Percentiles rank a stretch among this genome's conserved stretches.
Evolutionary conservation across 768 basidiomycete species (phyloP).

Genomic region (Kwoniella botswanensis): DNA sequence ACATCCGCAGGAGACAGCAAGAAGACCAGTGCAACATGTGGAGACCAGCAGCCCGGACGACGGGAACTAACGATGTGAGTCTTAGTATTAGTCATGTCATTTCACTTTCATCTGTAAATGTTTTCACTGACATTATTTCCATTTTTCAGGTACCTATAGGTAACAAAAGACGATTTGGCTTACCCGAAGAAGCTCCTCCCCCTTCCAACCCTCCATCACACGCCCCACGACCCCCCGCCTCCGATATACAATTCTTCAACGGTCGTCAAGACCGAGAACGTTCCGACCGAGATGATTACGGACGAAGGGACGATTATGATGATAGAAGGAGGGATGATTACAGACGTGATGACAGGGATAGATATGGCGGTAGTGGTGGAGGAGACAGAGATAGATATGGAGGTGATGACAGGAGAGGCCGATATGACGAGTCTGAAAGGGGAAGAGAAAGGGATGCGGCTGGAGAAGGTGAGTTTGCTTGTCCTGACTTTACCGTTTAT

Average conservation of each 20-base stretch:
- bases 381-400: slow-evolving; percentile 28
- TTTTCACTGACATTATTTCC: not conserved
- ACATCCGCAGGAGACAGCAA: too few relatives aligned
- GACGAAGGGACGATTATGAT: slow-evolving; percentile 25
- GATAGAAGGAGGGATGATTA: slow-evolving; percentile 22
- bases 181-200: slow-evolving; percentile 77
- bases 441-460: slow-evolving; percentile 60
- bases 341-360: slow-evolving; percentile 37
- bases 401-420: slow-evolving; percentile 29
- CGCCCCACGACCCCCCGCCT: slow-evolving; percentile 75
- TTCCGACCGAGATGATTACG: slow-evolving; percentile 27
- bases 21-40: slow-evolving; percentile 42
- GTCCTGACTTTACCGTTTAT: slow-evolving; percentile 22
- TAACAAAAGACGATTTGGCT: slow-evolving; percentile 86
- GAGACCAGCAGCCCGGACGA: slow-evolving; percentile 73
- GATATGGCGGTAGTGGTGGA: slow-evolving; percentile 24
- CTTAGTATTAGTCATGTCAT: not conserved
- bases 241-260: slow-evolving; percentile 47
- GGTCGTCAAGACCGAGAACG: slow-evolving; percentile 64
- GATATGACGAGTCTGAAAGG: slow-evolving; percentile 34
- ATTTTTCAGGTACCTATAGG: slow-evolving; percentile 72
- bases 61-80: slow-evolving; percentile 88
- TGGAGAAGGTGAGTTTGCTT: slow-evolving; percentile 72
- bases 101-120: not conserved
- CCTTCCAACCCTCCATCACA: slow-evolving; percentile 86